Percentiles rank a stretch among this genome's conserved stretches.
These are phyloP conservation scores for Trypanosoma boissoni DNA, from an alignment of 208 protist genomes.

Conservation along the genomic window DNA sequence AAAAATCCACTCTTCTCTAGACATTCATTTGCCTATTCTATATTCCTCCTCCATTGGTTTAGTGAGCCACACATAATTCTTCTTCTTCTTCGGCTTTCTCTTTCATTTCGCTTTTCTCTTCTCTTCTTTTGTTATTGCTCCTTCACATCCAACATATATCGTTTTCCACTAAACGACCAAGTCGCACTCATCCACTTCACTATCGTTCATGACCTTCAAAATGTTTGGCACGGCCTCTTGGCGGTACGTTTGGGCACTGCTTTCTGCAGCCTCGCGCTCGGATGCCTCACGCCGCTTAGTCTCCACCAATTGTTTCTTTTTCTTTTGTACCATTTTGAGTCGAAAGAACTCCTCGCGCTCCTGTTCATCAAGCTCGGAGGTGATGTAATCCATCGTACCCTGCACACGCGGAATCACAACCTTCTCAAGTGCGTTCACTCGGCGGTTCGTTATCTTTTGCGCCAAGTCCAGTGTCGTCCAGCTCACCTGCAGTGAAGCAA, in stretches of 20 bases:
- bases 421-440: conserved; percentile 99
- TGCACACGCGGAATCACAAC: conserved; percentile 98
- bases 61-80: no score
- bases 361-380: conserved; percentile 98
- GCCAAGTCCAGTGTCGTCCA: conserved; percentile 97
- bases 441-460: conserved; percentile 99
- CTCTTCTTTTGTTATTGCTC: not conserved
- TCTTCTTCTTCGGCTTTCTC: no score
- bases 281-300: conserved; percentile 16
- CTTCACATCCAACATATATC: not conserved
- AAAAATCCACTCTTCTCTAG: no score
- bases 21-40: no score
- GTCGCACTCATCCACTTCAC: conserved; percentile 56
- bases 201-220: conserved; percentile 10
- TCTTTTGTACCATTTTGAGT: conserved; percentile 98
- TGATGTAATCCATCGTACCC: conserved; percentile 98
- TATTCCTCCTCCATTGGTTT: no score
- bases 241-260: conserved; percentile 3
- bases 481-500: conserved; percentile 97
- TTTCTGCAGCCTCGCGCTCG: not conserved
- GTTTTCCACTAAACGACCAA: conserved; percentile 56
- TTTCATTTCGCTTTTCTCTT: not conserved
- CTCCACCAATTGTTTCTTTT: conserved; percentile 88
- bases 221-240: not conserved
- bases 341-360: conserved; percentile 99